Base-by-base conservation (phyloP, 768 basidiomycete species). In the Tricholoma sp. region DNA sequence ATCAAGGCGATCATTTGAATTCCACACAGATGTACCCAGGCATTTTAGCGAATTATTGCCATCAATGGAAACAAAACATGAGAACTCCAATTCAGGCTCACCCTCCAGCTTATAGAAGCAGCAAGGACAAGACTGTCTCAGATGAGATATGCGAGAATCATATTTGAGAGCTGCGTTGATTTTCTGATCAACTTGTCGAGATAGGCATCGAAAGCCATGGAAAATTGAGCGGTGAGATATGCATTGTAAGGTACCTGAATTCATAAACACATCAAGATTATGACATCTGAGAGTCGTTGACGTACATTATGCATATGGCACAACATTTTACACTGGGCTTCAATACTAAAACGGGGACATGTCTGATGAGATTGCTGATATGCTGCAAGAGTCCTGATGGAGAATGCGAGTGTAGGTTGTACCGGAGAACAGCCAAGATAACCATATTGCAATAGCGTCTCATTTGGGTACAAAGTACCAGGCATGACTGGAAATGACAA, bases 291-390 rank as follows among this genome's bases (percentile, higher is more conserved):
- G 31, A 36, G 12, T 29, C 7, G 28, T 54, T 20, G 18, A 44
- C 54, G 20, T 37, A 59, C 58, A 49, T 59, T 59, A 45, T 60
- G 59, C 36, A 60, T 49, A 54, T 57, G 59, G 52, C 56, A 60
- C 24, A 60, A 45, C 13, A 45, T 54, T 44, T 50, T 60, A 20
- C 45, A 57, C 18, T 57, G 45, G 6, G 56, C 56, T 12, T 57
- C 52, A 12, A 60, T 45, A 32, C 55, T 57, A 34, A 56, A 59
- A 13, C 42, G 12, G 28, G 58, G 58, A 20, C 39, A 59, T 7
- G 58, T 60, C n/a, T 45, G 55, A 33, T 57, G 55, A 29, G 56
- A 34, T n/a, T 60, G 59, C 11, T 32, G 45, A 51, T 53, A 57
- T 42, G 50, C 28, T 11, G 20, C 28, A 37, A 57, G 56, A 12